Evolutionary conservation across 2,329 filamentous ascomycete genomes (phyloP).

Genomic region (Lasiodiplodia theobromae): DNA sequence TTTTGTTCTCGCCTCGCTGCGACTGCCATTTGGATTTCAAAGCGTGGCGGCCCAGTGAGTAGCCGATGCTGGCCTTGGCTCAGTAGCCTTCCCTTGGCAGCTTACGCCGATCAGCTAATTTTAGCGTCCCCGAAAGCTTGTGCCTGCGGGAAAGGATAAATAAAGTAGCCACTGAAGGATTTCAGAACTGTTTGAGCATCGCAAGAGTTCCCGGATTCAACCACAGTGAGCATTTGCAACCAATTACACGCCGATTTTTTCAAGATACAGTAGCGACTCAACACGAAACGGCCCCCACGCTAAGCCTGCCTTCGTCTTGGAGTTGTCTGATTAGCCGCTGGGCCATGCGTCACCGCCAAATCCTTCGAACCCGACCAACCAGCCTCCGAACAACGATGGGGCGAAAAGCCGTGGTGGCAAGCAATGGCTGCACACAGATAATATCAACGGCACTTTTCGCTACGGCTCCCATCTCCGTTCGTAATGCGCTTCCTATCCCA

Average conservation of each 20-base stretch:
- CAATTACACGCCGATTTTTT: neutral
- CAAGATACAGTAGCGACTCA: neutral
- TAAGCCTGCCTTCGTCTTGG: neutral
- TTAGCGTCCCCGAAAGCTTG: neutral
- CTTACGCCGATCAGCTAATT: slow-evolving; percentile 9
- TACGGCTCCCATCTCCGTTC: neutral
- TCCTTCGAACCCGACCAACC: neutral
- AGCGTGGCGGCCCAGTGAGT: neutral
- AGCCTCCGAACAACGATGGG: neutral
- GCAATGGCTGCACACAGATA: neutral
- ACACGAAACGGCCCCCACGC: slow-evolving; percentile 3
- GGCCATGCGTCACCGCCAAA: neutral
- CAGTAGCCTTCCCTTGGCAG: neutral
- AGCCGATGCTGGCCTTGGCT: neutral
- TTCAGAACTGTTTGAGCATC: neutral
- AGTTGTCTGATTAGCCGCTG: neutral
- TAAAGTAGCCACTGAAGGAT: neutral
- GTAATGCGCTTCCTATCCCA: neutral
- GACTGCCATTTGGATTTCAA: neutral
- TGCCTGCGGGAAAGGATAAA: neutral
- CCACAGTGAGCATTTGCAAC: neutral
- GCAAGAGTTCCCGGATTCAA: neutral
- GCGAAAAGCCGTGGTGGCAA: neutral
- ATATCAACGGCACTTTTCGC: neutral
- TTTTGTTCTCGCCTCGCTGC: no score